Percentiles rank a stretch among this genome's conserved stretches.
phyloP scores from a whole-genome alignment of 106 monocot species.

The Platanthera zijinensis region DNA sequence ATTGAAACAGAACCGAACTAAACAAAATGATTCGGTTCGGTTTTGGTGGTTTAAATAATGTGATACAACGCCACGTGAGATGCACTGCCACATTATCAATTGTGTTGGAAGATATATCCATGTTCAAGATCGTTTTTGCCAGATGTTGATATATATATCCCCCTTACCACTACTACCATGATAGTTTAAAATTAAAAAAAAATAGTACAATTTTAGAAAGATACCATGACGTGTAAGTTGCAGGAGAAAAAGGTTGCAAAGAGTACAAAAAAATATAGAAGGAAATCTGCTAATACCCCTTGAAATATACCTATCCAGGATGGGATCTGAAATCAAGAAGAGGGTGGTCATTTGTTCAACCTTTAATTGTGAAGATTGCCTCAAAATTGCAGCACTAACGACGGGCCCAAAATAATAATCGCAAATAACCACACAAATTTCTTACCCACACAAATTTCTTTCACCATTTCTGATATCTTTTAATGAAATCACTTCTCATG shows the following conservation, averaged over 20 bases:
- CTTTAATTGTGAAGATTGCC: background rate
- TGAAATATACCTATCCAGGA: constrained; percentile 16
- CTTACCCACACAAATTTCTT: background rate
- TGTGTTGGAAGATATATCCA: constrained; percentile 53
- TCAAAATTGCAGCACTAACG: background rate
- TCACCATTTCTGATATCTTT: background rate
- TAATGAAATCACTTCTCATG: background rate
- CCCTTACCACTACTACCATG: constrained; percentile 99
- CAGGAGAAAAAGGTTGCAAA: constrained; percentile 14
- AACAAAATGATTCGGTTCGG: too few species aligned
- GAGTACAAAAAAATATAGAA: constrained; percentile 13
- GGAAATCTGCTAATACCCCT: constrained; percentile 31
- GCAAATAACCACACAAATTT: background rate
- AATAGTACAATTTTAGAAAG: constrained; percentile 21
- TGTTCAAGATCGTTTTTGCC: constrained; percentile 36
- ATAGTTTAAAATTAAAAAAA: constrained; percentile 35
- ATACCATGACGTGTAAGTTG: constrained; percentile 41
- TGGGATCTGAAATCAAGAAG: constrained; percentile 9
- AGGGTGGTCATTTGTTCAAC: background rate
- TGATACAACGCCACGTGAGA: constrained; percentile 57
- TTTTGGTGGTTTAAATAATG: too few species aligned
- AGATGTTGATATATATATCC: constrained; percentile 25
- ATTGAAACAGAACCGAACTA: too few species aligned
- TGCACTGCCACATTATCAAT: constrained; percentile 72
- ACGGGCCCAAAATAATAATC: constrained; percentile 6